Percentiles rank a stretch among this genome's conserved stretches.
phyloP scores from a whole-genome alignment of 2,329 filamentous ascomycete species.

The Botrytis sinoallii region DNA sequence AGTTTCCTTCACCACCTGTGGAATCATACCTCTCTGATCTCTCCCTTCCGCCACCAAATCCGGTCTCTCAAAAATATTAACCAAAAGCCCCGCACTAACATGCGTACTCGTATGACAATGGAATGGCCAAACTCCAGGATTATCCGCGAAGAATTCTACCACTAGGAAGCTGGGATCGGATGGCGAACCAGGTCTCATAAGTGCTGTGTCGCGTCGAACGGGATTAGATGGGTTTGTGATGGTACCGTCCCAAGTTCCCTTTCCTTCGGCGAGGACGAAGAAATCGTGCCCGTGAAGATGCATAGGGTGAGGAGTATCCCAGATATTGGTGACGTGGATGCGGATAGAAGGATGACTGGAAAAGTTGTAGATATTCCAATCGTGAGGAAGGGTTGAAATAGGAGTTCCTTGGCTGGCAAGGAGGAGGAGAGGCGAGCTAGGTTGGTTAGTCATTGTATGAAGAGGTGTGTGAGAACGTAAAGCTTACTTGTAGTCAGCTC shows the following conservation, averaged over 20 bases:
- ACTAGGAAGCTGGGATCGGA: constrained; percentile 41
- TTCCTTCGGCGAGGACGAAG: constrained; percentile 57
- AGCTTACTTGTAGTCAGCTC: constrained; percentile 17
- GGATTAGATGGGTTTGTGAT: constrained; percentile 47
- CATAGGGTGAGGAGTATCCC: constrained; percentile 56
- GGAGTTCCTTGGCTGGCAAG: constrained; percentile 44
- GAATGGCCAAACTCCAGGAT: constrained; percentile 52
- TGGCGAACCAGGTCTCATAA: constrained; percentile 39
- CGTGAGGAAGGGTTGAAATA: constrained; percentile 44
- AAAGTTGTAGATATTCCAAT: constrained; percentile 52
- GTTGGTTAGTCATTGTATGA: background rate
- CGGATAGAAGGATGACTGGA: constrained; percentile 35
- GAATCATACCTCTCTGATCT: constrained; percentile 40
- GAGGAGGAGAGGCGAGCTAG: constrained; percentile 40
- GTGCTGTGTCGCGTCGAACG: constrained; percentile 50
- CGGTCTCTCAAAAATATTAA: constrained; percentile 38
- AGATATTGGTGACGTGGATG: constrained; percentile 38
- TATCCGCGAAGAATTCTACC: constrained; percentile 47
- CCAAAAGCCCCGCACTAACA: constrained; percentile 41
- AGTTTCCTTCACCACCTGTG: constrained; percentile 48
- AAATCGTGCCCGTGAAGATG: constrained; percentile 73
- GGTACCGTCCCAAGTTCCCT: constrained; percentile 31
- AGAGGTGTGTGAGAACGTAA: too few species aligned
- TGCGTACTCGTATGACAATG: constrained; percentile 52
- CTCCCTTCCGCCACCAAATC: constrained; percentile 37